Evolutionary conservation across 345 rosid species (phyloP), one percentile per base, ranked within the genome.

Genomic region (Acer yangbiense): DNA sequence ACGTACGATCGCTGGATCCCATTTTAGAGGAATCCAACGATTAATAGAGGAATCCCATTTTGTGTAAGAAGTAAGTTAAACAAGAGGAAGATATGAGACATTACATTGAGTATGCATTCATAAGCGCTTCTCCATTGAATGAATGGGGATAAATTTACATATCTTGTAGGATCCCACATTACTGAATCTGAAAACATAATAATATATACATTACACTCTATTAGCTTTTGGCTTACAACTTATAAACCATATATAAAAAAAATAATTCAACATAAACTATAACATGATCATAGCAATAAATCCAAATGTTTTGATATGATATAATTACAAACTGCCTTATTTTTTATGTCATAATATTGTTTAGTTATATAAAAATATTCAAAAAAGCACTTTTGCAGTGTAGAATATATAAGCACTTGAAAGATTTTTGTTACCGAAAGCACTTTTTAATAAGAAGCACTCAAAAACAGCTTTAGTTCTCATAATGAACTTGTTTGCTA

Each of bases 41-140:
- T 35, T 6, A 35, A 4, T 35, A 29, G 32, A 29, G 32, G 32
- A 29, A 29, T 29, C 32, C 3, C 32, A 29, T 29, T 29, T 29
- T 29, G 32, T 29, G 58, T 9, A 7, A 43, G 68, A 55, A n/a
- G 5, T 9, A 2, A 11, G 10, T 8, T 1, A 50, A 7, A 54
- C 27, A 27, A 14, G 43, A 62, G 20, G 8, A 3, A 61, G 12
- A 1, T 41, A 9, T 6, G 58, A 50, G n/a, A n/a, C 17, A 48
- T 32, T 77, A 81, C 83, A 9, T 74, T 71, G 20, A 46, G 32
- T 72, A 81, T 58, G 82, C 87, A 86, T 6, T 82, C 81, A 9
- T 77, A 78, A 18, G 87, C 87, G 21, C 80, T 80, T 77, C 81
- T 78, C 87, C 87, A 84, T 39, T 79, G 78, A 76, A 48, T 16